A percentile compares a stretch with the other conserved stretches of the same genome.
Conservation (phyloP, 768 basidiomycete genomes). For the Pleurotus citrinopileatus region DNA sequence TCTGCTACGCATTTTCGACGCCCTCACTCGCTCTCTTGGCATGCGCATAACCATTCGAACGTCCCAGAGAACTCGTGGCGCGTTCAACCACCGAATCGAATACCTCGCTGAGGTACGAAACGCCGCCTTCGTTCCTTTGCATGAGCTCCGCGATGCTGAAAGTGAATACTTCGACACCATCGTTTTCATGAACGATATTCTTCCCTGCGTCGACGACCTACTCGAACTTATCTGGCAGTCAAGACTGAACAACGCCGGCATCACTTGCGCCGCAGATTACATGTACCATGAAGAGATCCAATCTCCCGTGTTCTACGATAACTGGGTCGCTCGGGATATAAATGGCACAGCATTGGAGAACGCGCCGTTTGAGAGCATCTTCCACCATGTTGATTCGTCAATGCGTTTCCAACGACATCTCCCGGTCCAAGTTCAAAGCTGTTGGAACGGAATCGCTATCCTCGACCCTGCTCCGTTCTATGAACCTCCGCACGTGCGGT, state of each 20-base stretch:
- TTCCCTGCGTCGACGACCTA: conserved; percentile 96
- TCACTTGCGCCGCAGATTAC: conserved; percentile 98
- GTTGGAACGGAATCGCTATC: conserved; percentile 98
- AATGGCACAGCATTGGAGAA: conserved; percentile 99
- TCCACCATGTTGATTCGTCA: conserved; percentile 78
- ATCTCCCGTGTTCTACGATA: conserved; percentile 95
- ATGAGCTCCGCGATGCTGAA: conserved; percentile 88
- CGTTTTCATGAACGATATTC: conserved; percentile 99
- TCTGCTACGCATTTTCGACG: conserved; percentile 91
- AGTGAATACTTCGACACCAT: conserved; percentile 96
- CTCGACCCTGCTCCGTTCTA: conserved; percentile 97
- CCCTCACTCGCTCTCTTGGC: conserved; percentile 85
- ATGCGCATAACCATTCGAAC: conserved; percentile 92
- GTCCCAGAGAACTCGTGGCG: conserved; percentile 87
- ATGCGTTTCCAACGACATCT: conserved; percentile 88
- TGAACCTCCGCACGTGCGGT: conserved; percentile 82
- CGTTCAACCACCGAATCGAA: conserved; percentile 99
- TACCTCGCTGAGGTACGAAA: conserved; percentile 99
- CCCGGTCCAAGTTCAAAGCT: conserved; percentile 94
- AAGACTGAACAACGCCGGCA: conserved; percentile 90
- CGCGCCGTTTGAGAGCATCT: conserved; percentile 92
- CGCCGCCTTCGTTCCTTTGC: conserved; percentile 91
- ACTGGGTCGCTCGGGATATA: conserved; percentile 98
- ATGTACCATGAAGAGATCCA: conserved; percentile 98
- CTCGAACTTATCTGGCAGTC: conserved; percentile 98